Conservation (phyloP, 768 basidiomycete species). For the Pulveroboletus sp. region DNA sequence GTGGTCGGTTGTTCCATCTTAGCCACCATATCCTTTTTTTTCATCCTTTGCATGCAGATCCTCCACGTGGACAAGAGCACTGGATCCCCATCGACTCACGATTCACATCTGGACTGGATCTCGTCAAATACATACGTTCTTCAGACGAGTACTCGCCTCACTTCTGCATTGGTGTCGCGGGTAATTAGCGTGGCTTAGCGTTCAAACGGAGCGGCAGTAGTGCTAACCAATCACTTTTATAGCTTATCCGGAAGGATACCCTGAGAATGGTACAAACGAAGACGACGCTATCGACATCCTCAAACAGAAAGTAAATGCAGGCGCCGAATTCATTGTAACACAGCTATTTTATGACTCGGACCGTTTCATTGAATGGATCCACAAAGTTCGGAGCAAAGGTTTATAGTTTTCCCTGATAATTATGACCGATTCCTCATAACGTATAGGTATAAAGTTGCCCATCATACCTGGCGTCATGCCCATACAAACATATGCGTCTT, state of each 20-base stretch:
- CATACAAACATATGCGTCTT: constrained; percentile 94
- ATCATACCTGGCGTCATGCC: constrained; percentile 98
- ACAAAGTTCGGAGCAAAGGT: constrained; percentile 73
- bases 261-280: constrained; percentile 56
- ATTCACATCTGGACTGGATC: constrained; percentile 82
- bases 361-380: constrained; percentile 76
- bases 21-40: background rate
- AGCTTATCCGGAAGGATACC: constrained; percentile 93
- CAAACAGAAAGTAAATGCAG: constrained; percentile 87
- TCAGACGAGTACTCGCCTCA: constrained; percentile 72
- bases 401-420: constrained; percentile 11
- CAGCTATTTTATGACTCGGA: constrained; percentile 98
- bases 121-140: constrained; percentile 87
- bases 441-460: constrained; percentile 79
- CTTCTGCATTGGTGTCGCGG: constrained; percentile 95
- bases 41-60: constrained; percentile 50
- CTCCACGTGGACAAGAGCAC: constrained; percentile 90
- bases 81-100: constrained; percentile 84
- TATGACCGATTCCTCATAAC: constrained; percentile 4
- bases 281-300: constrained; percentile 67
- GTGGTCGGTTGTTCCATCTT: constrained; percentile 51
- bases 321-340: constrained; percentile 94
- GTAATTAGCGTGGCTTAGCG: constrained; percentile 35
- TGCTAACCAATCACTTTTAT: constrained; percentile 1
- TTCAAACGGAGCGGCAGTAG: background rate